Evolutionary conservation across 805 yeast species (phyloP), one percentile per base, ranked within the genome.

Genomic region (Grigorovia transvaalensis): DNA sequence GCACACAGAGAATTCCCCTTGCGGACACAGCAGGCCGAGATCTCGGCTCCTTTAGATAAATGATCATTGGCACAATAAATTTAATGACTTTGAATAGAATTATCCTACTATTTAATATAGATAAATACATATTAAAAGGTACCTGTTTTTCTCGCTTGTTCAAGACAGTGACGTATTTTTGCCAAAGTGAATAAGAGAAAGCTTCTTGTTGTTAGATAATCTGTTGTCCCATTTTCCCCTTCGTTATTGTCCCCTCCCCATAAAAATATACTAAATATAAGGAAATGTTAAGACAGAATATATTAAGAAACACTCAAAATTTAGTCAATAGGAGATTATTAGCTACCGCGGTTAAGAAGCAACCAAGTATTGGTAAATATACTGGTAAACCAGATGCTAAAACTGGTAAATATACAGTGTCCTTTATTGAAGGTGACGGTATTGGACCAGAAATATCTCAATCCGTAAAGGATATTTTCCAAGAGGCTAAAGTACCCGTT

Each of bases 371-470:
- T 46, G 70, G 70, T 52, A 62, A 60, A 53, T 66, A 50, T 51
- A 63, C 68, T 9, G 70, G 70, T 33, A 60, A 61, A 46, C 62
- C 68, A 44, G 54, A 66, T 48, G 59, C 67, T 56, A 74, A 84
- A 55, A 80, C 85, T 56, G 98, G 98, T 58, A 86, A 85, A 65
- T 91, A 82, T 76, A 81, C 88, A 51, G 99, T 93, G 57, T 91
- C 99, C 46, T 78, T 93, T 75, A 91, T 93, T 64, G 97, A 90
- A 74, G 98, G 98, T 75, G 98, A 91, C 69, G 99, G 99, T 78
- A 89, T 91, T 61, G 99, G 99, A 63, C 79, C 84, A 50, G 99
- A 93, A 73, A 93, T 93, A 70, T 85, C 98, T 59, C 81, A 86
- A 64, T 87, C 98, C 49, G 97, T 93, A 60, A 87, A 90, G 77